Evolutionary conservation across 805 yeast genomes (phyloP).

Genomic region (Phaffomyces thermotolerans): DNA sequence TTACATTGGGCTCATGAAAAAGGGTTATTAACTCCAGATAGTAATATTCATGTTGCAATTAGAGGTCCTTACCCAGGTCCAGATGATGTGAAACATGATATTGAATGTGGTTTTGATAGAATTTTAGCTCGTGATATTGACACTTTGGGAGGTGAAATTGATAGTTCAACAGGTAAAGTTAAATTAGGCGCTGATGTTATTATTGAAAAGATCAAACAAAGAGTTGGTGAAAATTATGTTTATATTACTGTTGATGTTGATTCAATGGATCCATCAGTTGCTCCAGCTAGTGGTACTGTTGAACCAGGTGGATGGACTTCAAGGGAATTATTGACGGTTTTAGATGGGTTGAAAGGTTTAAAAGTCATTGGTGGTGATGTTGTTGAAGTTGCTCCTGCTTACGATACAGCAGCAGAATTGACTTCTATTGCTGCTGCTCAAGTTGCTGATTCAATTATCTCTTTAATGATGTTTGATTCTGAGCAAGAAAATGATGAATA

Average conservation of each 20-base stretch:
- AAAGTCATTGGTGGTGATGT: constrained; percentile 44
- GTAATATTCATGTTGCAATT: constrained; percentile 54
- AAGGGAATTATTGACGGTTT: constrained; percentile 36
- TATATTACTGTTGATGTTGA: constrained; percentile 45
- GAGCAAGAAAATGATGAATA: not conserved
- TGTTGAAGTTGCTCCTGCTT: constrained; percentile 55
- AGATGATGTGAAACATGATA: constrained; percentile 35
- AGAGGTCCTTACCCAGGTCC: constrained; percentile 51
- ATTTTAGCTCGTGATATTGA: constrained; percentile 43
- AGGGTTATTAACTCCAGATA: constrained; percentile 45
- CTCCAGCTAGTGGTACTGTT: constrained; percentile 49
- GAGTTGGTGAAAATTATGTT: constrained; percentile 34
- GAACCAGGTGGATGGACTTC: constrained; percentile 48
- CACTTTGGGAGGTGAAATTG: constrained; percentile 6
- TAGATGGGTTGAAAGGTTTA: constrained; percentile 39
- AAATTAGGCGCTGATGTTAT: constrained; percentile 33
- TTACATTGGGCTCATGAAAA: constrained; percentile 64
- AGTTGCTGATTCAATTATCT: constrained; percentile 43
- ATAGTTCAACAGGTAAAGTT: constrained; percentile 1
- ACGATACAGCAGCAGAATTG: constrained; percentile 55
- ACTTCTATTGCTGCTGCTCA: constrained; percentile 63
- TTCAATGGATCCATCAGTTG: constrained; percentile 43
- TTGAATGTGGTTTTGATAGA: constrained; percentile 41
- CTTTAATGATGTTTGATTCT: constrained; percentile 30
- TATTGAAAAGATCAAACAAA: constrained; percentile 27